A percentile compares a stretch with the other conserved stretches of the same genome.
Evolutionary conservation across 371 early-diverging fungal genomes (phyloP).

Genomic region (Blastocladiella emersonii): DNA sequence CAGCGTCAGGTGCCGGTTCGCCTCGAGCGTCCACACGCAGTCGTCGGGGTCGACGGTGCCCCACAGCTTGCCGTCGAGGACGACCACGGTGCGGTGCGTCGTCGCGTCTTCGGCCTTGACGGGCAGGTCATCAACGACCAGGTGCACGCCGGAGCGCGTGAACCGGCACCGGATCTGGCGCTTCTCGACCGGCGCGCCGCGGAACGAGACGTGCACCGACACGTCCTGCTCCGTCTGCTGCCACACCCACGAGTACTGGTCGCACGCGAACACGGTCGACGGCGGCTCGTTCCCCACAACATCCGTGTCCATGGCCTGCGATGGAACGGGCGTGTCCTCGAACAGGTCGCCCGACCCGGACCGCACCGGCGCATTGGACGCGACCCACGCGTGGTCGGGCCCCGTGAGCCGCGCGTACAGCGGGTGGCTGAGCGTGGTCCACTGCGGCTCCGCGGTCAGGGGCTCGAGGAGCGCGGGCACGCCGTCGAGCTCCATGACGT

Average conservation of each 20-base stretch:
- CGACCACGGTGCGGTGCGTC: constrained; percentile 11
- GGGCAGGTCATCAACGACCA: constrained; percentile 23
- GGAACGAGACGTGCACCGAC: constrained; percentile 41
- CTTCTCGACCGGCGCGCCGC: constrained; percentile 33
- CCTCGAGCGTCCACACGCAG: constrained; percentile 61
- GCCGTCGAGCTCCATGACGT: no score
- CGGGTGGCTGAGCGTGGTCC: no score
- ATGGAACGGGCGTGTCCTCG: no score
- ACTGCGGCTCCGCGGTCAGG: no score
- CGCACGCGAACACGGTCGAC: constrained; percentile 5
- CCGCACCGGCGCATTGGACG: no score
- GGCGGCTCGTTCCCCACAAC: no score
- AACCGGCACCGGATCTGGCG: constrained; percentile 42
- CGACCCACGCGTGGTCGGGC: no score
- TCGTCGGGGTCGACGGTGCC: constrained; percentile 41
- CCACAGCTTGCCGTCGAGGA: constrained; percentile 12
- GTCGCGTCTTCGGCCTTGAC: no score
- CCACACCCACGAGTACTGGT: constrained; percentile 48
- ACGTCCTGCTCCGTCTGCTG: constrained; percentile 51
- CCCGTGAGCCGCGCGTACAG: no score
- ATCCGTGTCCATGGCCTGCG: no score
- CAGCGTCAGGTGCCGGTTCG: constrained; percentile 31
- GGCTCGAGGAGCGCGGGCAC: no score
- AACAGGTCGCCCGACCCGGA: no score
- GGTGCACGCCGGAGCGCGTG: constrained; percentile 25